Conservation (phyloP, 495 filamentous ascomycete genomes). For the Tuber melanosporum region DNA sequence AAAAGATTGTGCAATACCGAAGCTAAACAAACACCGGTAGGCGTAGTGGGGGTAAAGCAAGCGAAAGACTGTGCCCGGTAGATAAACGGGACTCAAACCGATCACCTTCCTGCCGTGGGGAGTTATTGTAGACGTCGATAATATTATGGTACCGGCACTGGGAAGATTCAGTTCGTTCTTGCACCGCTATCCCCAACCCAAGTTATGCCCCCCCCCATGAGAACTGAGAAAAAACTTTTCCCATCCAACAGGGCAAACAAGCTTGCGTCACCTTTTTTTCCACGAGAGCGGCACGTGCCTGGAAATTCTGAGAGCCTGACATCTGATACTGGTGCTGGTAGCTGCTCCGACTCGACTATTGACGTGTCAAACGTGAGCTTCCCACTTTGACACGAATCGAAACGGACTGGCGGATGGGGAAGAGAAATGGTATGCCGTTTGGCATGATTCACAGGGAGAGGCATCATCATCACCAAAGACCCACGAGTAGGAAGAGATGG, state of each 20-base stretch:
- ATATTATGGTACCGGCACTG: neutral
- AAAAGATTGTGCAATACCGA: neutral
- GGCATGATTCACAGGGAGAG: neutral
- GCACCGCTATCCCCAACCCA: neutral
- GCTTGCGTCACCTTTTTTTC: neutral
- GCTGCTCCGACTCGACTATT: neutral
- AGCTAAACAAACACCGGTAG: neutral
- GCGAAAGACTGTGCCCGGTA: neutral
- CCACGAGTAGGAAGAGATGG: neutral
- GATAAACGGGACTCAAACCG: neutral
- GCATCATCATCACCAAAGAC: neutral
- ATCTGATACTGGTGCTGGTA: neutral
- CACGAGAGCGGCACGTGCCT: neutral
- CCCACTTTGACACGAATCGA: neutral
- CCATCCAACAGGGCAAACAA: neutral
- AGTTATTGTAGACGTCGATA: neutral
- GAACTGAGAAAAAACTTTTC: neutral
- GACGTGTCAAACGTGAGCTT: conserved; percentile 3
- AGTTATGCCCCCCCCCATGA: neutral
- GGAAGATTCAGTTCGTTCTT: neutral
- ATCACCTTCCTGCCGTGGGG: neutral
- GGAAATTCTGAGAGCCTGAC: neutral
- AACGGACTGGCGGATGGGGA: neutral
- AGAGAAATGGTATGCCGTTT: neutral
- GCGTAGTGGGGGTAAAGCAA: neutral